Evolutionary conservation across 768 basidiomycete species (phyloP).

Genomic region (Tylopilus balloui): DNA sequence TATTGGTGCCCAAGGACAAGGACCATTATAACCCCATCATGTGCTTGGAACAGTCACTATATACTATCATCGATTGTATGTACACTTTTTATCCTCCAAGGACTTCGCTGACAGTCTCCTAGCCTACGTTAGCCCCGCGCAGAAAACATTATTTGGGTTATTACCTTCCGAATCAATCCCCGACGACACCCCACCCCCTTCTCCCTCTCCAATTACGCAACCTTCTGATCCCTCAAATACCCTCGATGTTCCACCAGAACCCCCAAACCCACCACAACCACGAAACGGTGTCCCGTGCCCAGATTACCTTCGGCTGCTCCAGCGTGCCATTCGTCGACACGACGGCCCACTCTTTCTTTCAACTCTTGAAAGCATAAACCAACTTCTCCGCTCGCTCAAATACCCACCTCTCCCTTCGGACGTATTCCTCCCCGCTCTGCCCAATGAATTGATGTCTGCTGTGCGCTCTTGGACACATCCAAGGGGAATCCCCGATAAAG

Average conservation of each 20-base stretch:
- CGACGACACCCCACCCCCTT: conserved; percentile 29
- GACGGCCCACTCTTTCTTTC: conserved; percentile 71
- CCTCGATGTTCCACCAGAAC: conserved; percentile 28
- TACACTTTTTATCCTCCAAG: conserved; percentile 19
- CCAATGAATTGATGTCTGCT: conserved; percentile 46
- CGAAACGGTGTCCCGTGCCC: conserved; percentile 15
- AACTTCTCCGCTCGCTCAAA: conserved; percentile 58
- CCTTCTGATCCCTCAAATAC: conserved; percentile 30
- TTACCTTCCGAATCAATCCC: conserved; percentile 43
- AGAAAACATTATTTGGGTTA: conserved; percentile 64
- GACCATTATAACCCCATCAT: conserved; percentile 86
- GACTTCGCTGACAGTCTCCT: conserved; percentile 9
- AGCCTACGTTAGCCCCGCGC: conserved; percentile 67
- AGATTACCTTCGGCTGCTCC: conserved; percentile 54
- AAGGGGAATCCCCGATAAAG: conserved; percentile 54
- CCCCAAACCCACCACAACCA: conserved; percentile 18
- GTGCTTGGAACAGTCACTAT: conserved; percentile 67
- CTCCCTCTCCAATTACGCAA: conserved; percentile 33
- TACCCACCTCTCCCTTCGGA: conserved; percentile 56
- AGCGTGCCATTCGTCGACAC: conserved; percentile 61
- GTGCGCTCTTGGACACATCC: conserved; percentile 41
- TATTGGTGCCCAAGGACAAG: conserved; percentile 76
- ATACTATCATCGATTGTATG: conserved; percentile 70
- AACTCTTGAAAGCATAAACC: conserved; percentile 60
- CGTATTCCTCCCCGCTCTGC: conserved; percentile 39